Evolutionary conservation across 176 grass and related monocot species (phyloP).

Genomic region (Rhynchospora breviuscula): DNA sequence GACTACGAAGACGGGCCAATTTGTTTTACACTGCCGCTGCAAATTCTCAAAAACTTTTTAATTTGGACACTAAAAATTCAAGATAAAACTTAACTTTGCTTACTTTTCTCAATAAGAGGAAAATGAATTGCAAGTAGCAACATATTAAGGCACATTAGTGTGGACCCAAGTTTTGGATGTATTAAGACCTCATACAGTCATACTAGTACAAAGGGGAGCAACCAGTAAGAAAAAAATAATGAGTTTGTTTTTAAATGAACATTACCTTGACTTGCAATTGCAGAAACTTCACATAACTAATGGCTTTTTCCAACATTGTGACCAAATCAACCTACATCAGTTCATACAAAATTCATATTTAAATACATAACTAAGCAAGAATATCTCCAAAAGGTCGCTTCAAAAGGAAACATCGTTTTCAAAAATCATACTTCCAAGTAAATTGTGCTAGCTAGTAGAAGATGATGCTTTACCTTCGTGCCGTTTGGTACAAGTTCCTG

Average conservation of each 20-base stretch:
- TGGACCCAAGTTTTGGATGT: too few relatives aligned
- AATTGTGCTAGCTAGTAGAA: background rate
- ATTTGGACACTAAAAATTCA: background rate
- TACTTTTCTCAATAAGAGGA: too few relatives aligned
- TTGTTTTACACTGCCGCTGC: too few relatives aligned
- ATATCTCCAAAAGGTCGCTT: background rate
- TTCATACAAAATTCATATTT: background rate
- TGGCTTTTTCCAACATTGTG: conserved; percentile 97
- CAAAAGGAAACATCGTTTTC: background rate
- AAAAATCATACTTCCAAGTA: background rate
- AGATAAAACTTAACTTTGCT: too few relatives aligned
- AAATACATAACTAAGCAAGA: background rate
- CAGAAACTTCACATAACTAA: conserved; percentile 92
- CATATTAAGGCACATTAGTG: too few relatives aligned
- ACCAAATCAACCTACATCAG: conserved; percentile 77
- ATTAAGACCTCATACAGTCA: background rate
- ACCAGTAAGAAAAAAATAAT: background rate
- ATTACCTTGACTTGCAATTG: conserved; percentile 94
- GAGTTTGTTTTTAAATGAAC: background rate
- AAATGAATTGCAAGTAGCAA: too few relatives aligned
- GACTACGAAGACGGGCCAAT: too few relatives aligned
- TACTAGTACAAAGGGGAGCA: background rate
- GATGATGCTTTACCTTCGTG: conserved; percentile 46
- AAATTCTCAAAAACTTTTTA: background rate
- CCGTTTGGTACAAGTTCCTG: conserved; percentile 94